These are phyloP conservation scores for Aspergillus kassunensis DNA, from an alignment of 495 filamentous ascomycete genomes.

Conservation along the genomic window DNA sequence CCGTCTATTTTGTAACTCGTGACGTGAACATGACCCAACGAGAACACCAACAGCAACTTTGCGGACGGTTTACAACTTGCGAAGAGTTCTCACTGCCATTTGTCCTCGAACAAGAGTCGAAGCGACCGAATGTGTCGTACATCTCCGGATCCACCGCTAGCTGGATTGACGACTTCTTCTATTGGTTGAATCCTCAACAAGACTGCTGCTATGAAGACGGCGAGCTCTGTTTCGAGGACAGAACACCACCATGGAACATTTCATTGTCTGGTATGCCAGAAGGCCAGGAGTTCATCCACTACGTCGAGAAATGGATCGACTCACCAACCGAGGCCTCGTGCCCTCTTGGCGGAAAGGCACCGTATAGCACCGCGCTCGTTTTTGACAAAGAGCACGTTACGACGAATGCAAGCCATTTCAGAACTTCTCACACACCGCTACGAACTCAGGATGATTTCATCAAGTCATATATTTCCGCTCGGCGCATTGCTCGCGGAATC, in stretches of 20 bases:
- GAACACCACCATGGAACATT: conserved; percentile 79
- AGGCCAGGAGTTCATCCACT: conserved; percentile 82
- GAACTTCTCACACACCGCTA: conserved; percentile 81
- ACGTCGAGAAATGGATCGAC: conserved; percentile 75
- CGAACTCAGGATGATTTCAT: conserved; percentile 92
- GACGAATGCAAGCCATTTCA: conserved; percentile 82
- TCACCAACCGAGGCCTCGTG: conserved; percentile 78
- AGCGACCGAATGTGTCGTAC: conserved; percentile 83
- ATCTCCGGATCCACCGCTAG: conserved; percentile 88
- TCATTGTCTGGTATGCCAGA: conserved; percentile 88
- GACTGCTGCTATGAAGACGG: conserved; percentile 69
- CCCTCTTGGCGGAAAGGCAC: conserved; percentile 79
- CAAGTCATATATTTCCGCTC: conserved; percentile 78
- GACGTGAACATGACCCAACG: conserved; percentile 73
- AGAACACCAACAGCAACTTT: conserved; percentile 74
- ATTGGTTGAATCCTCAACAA: conserved; percentile 89
- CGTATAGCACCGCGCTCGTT: conserved; percentile 82
- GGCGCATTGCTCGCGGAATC: conserved; percentile 77
- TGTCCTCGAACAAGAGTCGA: conserved; percentile 86
- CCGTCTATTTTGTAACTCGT: conserved; percentile 91
- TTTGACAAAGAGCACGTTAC: conserved; percentile 61
- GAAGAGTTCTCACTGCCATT: conserved; percentile 78
- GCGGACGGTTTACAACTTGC: conserved; percentile 87
- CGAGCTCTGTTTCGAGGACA: conserved; percentile 71
- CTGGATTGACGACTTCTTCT: conserved; percentile 95